phyloP scores from a whole-genome alignment of 1,284 basidiomycete genomes.

The Heterobasidion annosum region DNA sequence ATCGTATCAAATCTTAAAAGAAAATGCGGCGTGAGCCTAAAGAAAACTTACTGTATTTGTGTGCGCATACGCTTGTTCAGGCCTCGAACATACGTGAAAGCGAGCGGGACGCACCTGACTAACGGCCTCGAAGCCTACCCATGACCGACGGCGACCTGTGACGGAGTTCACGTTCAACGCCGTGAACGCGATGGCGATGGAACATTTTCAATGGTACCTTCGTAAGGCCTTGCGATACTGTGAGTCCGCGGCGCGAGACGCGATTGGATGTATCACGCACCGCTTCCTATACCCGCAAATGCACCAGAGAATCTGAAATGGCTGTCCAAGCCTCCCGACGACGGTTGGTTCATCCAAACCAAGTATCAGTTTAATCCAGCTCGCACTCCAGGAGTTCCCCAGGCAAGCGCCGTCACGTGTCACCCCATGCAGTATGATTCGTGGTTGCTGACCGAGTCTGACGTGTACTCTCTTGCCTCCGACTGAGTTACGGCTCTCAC shows the following conservation, averaged over 20 bases:
- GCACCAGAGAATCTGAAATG: conserved; percentile 47
- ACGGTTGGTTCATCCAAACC: too few species aligned
- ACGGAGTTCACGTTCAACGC: background rate
- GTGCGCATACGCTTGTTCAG: too few species aligned
- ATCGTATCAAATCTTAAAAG: conserved; percentile 57
- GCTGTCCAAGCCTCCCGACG: background rate
- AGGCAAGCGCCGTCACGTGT: too few species aligned
- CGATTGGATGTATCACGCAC: conserved; percentile 20
- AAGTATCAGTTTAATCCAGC: too few species aligned
- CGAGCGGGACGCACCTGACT: too few species aligned
- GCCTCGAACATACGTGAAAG: too few species aligned
- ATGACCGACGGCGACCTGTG: conserved; percentile 60
- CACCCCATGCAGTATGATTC: too few species aligned
- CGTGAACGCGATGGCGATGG: too few species aligned
- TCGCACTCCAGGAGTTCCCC: too few species aligned
- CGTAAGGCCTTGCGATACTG: conserved; percentile 37
- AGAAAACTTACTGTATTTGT: background rate
- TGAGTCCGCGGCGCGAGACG: background rate
- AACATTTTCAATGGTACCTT: conserved; percentile 29
- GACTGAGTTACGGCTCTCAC: too few species aligned
- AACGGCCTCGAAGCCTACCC: conserved; percentile 27
- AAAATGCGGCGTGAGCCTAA: background rate
- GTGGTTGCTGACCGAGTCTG: too few species aligned
- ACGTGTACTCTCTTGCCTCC: too few species aligned
- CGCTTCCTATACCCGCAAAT: conserved; percentile 55